A percentile compares a stretch with the other conserved stretches of the same genome.
Conservation (phyloP, 2,329 filamentous ascomycete genomes). For the Pyrenochaeta sp. region DNA sequence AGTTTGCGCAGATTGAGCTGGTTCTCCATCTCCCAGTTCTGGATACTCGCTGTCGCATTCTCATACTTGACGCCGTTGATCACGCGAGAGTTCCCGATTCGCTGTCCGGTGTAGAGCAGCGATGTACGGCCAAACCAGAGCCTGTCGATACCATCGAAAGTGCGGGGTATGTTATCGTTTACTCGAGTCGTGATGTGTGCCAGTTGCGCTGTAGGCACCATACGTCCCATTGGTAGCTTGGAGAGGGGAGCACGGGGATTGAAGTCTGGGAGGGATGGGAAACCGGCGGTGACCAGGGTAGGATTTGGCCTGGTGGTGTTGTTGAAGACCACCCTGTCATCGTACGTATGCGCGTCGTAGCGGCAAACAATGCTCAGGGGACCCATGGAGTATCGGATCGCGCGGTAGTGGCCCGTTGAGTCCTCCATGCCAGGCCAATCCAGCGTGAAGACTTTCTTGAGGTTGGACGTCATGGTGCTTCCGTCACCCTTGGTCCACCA, state of each 20-base stretch:
- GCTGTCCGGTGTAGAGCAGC: slow-evolving; percentile 31
- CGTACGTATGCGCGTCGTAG: slow-evolving; percentile 41
- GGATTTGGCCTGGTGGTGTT: slow-evolving; percentile 16
- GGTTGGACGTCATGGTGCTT: slow-evolving; percentile 33
- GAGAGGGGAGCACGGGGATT: slow-evolving; percentile 22
- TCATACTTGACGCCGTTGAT: slow-evolving; percentile 22
- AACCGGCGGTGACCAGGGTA: slow-evolving; percentile 22
- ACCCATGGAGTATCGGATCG: slow-evolving; percentile 36
- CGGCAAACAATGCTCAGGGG: slow-evolving; percentile 33
- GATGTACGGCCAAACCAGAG: slow-evolving; percentile 42
- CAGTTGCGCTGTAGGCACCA: slow-evolving; percentile 30
- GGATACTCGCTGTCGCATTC: slow-evolving; percentile 21
- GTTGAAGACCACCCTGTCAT: slow-evolving; percentile 21
- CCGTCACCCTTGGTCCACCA: slow-evolving; percentile 29
- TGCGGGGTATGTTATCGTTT: slow-evolving; percentile 8
- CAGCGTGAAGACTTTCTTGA: slow-evolving; percentile 35
- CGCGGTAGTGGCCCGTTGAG: slow-evolving; percentile 39
- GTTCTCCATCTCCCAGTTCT: slow-evolving; percentile 30
- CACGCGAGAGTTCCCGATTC: slow-evolving; percentile 18
- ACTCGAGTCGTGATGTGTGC: slow-evolving; percentile 36
- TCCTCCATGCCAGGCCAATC: slow-evolving; percentile 29
- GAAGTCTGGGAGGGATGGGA: slow-evolving; percentile 18
- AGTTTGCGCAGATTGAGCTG: slow-evolving; percentile 33
- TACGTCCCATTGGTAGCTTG: slow-evolving; percentile 34
- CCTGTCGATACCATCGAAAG: slow-evolving; percentile 32